Evolutionary conservation across 371 early-diverging fungal genomes (phyloP), one percentile per base, ranked within the genome.

Genomic region (Lichtheimia hyalospora): DNA sequence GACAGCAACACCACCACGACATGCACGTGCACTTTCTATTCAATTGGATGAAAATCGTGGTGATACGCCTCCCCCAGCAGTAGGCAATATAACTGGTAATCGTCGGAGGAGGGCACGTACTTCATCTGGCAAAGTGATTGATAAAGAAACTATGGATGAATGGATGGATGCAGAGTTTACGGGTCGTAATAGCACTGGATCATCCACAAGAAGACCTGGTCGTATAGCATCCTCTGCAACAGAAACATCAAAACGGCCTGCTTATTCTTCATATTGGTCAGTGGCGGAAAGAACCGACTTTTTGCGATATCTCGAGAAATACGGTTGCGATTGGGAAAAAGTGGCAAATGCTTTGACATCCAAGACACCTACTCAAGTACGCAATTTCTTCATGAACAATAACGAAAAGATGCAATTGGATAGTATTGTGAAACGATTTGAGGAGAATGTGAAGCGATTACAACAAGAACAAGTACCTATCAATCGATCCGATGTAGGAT

Each of bases 211-310:
- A 34, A 34, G 64, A 2, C 49, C 57, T 1, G 58, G 62, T n/a
- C 70, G 77, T 42, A 71, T 69, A 27, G 23, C 60, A n/a, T 27
- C 70, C 42, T n/a, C 56, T 4, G 28, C 69, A 5, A 65, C 62
- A 4, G 56, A 58, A 18, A 49, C 64, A 1, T 49, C 60, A 1
- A 82, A 75, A 48, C 75, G 75, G 0, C 71, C 84, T 18, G 69
- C 76, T 0, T 85, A 84, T 64, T 91, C 91, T 5, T 94, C 96
- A 0, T 94, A 93, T 58, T 96, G 96, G 96, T 89, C 94, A 5
- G 84, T 87, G 6, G 81, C 83, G 4, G 96, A 96, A 64, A 84
- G 87, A 25, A 73, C 76, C 14, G 89, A 89, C 48, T 96, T 95
- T 61, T 52, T 75, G 24, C 75, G 81, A 7, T 85, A 82, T 28